Conservation (phyloP, 2,329 filamentous ascomycete species). For the Pseudogymnoascus sp. region DNA sequence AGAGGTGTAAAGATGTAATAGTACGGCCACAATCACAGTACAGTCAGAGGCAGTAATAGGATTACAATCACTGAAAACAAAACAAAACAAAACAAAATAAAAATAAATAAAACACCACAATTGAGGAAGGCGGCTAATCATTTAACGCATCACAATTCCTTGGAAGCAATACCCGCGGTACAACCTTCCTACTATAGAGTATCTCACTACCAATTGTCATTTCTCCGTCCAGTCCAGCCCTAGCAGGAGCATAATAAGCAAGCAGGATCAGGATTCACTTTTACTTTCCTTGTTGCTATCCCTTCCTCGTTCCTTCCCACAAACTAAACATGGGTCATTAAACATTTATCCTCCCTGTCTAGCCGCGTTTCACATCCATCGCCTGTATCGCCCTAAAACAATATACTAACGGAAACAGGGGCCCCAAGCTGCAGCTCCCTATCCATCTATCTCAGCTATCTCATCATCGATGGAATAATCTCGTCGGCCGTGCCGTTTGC, state of each 20-base stretch:
- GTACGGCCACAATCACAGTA: not conserved
- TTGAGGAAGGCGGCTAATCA: not conserved
- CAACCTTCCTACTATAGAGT: not conserved
- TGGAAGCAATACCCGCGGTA: not conserved
- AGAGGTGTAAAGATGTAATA: no score
- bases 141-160: not conserved
- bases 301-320: not conserved
- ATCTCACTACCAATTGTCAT: no score
- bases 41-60: not conserved
- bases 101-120: not conserved
- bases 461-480: not conserved
- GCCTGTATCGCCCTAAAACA: not conserved
- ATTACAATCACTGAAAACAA: not conserved
- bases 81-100: not conserved
- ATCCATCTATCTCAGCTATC: not conserved
- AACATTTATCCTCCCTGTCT: not conserved
- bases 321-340: not conserved
- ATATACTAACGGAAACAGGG: not conserved
- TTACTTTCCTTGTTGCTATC: not conserved
- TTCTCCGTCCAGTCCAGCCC: no score
- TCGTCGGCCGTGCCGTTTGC: not conserved
- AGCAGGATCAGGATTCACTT: not conserved
- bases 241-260: not conserved
- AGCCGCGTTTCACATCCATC: not conserved
- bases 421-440: not conserved